These are phyloP conservation scores for Mycena rebaudengoi DNA, from an alignment of 768 basidiomycete species.

Conservation along the genomic window DNA sequence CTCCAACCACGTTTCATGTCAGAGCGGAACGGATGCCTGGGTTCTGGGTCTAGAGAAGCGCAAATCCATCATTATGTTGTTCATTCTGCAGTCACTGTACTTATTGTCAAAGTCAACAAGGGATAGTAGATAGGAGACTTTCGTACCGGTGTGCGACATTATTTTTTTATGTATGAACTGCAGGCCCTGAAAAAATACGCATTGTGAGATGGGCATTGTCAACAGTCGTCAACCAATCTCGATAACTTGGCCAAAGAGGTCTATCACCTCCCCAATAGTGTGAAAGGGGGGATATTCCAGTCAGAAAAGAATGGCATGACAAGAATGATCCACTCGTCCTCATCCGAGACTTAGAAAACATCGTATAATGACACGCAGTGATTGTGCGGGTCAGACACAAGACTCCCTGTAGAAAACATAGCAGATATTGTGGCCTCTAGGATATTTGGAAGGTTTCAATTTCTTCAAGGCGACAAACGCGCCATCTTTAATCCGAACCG, in stretches of 20 bases:
- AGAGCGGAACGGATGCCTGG: background rate
- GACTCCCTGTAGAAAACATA: conserved; percentile 28
- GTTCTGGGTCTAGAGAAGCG: background rate
- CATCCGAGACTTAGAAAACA: conserved; percentile 24
- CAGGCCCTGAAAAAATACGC: no score
- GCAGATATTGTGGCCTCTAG: background rate
- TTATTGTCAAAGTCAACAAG: background rate
- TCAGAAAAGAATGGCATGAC: conserved; percentile 42
- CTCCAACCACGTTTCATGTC: background rate
- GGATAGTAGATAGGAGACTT: background rate
- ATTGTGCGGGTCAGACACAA: conserved; percentile 35
- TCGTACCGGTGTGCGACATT: conserved; percentile 49
- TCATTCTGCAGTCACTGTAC: conserved; percentile 8
- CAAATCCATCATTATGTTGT: background rate
- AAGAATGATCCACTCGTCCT: conserved; percentile 30
- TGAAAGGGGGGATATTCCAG: conserved; percentile 14
- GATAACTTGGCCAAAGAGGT: conserved; percentile 42
- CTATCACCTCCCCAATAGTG: conserved; percentile 45
- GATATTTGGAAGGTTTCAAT: background rate
- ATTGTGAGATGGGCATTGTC: conserved; percentile 13
- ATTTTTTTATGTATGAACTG: conserved; percentile 48
- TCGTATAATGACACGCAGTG: conserved; percentile 41
- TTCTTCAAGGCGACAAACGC: background rate
- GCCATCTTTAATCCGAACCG: background rate
- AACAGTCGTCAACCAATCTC: conserved; percentile 39